These are phyloP conservation scores for Silene noctiflora DNA, from an alignment of 179 eudicot species.

Conservation along the genomic window DNA sequence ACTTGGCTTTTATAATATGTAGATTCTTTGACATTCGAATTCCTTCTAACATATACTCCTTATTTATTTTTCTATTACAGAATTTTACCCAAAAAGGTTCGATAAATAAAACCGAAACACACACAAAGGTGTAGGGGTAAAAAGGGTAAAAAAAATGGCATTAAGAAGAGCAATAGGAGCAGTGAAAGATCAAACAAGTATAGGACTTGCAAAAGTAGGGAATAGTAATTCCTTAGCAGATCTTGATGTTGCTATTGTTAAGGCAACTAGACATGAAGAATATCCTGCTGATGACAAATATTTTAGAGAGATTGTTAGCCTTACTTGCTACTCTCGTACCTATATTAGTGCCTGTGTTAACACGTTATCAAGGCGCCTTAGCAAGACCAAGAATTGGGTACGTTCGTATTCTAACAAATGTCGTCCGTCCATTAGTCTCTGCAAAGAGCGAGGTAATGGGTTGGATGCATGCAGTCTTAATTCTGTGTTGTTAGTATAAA, in stretches of 20 bases:
- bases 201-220: conserved; percentile 71
- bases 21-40: background rate
- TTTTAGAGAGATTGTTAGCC: conserved; percentile 56
- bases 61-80: no score
- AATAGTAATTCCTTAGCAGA: conserved; percentile 54
- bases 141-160: conserved; percentile 22
- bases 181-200: conserved; percentile 84
- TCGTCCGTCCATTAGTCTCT: no score
- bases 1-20: no score
- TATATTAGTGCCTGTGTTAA: conserved; percentile 47
- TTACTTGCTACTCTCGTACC: conserved; percentile 57
- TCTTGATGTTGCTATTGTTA: conserved; percentile 80
- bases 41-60: background rate
- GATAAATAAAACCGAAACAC: background rate
- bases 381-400: conserved; percentile 74
- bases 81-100: background rate
- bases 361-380: conserved; percentile 58
- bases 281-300: conserved; percentile 60
- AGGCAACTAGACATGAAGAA: conserved; percentile 81
- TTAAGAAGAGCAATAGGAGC: conserved; percentile 80
- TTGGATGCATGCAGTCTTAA: no score
- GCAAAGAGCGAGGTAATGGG: no score
- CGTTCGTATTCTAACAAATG: background rate
- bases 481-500: no score
- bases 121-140: no score